phyloP scores from a whole-genome alignment of 495 filamentous ascomycete species.

The Entonaema liquescens region DNA sequence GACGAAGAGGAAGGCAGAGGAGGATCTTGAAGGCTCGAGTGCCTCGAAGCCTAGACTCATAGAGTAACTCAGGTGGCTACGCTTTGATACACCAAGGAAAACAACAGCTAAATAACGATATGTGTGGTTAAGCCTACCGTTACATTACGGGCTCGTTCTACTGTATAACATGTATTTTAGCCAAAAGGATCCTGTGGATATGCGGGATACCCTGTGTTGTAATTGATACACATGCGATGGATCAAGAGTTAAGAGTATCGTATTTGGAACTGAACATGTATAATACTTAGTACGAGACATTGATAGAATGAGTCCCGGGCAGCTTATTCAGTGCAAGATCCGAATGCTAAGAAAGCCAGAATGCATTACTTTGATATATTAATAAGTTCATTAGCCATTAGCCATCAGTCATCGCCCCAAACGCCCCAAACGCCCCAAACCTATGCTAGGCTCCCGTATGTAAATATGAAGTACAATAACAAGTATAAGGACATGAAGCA shows the following conservation, averaged over 20 bases:
- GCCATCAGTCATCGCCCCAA: too few species aligned
- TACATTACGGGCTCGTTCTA: neutral
- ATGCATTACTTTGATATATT: neutral
- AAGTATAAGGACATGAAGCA: neutral
- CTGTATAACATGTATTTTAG: neutral
- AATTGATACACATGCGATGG: neutral
- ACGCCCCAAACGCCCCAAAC: neutral
- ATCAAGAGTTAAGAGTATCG: too few species aligned
- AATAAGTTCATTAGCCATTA: neutral
- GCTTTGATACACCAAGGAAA: neutral
- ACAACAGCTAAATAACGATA: neutral
- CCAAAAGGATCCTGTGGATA: neutral
- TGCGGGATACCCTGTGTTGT: neutral
- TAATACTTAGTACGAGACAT: too few species aligned
- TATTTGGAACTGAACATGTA: too few species aligned
- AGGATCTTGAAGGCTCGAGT: neutral
- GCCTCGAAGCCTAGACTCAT: neutral
- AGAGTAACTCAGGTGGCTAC: neutral
- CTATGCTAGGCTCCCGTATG: neutral
- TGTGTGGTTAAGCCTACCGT: neutral
- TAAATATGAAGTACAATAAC: neutral
- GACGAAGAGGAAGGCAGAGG: slow-evolving; percentile 7
- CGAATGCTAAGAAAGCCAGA: neutral
- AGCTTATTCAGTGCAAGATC: too few species aligned
- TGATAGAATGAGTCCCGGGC: too few species aligned